Evolutionary conservation across 1,284 basidiomycete genomes (phyloP), one percentile per base, ranked within the genome.

Genomic region (Pseudozyma pruni): DNA sequence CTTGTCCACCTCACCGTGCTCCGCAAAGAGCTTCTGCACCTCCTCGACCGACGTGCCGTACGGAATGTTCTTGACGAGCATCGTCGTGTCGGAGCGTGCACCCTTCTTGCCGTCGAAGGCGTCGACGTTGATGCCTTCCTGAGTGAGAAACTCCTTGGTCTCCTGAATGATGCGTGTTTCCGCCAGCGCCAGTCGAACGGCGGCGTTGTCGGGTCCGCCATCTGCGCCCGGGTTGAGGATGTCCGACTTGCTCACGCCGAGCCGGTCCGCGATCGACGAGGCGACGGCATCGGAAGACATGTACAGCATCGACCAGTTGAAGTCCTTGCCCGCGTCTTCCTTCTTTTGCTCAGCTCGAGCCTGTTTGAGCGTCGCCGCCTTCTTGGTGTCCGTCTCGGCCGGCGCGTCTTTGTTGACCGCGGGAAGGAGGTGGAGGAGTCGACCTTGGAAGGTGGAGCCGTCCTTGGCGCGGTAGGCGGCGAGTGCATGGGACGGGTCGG

Each of bases 51-150:
- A 88, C 0, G 94, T 97, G 14, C 93, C 93, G 77, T 91, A 96
- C 0, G 95, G 94, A 40, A 98, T 94, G 83, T 98, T 98, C 85
- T 98, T 98, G 63, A 98, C 91, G 9, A 98, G 87, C 55, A 98
- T 90, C 41, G 87, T 89, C 0, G 92, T 94, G 74, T 91, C 89
- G 0, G 58, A 66, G 14, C 78, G 59, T 22, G 59, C 44, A 9
- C 29, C 48, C 34, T 43, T 55, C 9, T 53, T 55, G 13, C 47
- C 49, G 8, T 82, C 70, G 32, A 86, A 82, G 0, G 84, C 76
- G 16, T 85, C 85, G 32, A 87, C 75, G 8, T 84, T 81, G 50
- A 87, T 85, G 6, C 86, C 86, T 55, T 86, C 83, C 73, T 83
- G 51, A 7, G 56, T 37, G 93, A 89, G 83, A 90, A 79, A 97